These are phyloP conservation scores for Coleophoma crateriformis DNA, from an alignment of 2,329 filamentous ascomycete genomes.

Conservation along the genomic window DNA sequence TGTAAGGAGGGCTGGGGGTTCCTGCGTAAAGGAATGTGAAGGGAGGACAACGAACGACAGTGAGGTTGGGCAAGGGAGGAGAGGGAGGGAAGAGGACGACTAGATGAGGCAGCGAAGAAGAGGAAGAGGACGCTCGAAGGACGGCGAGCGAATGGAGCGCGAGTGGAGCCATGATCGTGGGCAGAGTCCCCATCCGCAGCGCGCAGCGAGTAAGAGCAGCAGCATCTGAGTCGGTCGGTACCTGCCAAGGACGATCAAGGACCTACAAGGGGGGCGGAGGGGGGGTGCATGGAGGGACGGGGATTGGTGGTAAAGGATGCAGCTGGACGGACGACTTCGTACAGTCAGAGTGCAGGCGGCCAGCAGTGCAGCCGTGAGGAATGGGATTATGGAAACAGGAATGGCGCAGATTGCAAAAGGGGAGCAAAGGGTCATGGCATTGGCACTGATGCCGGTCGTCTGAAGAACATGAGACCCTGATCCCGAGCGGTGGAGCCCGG, in stretches of 20 bases:
- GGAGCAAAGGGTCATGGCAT: conserved; percentile 1
- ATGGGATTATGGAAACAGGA: not conserved
- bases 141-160: not conserved
- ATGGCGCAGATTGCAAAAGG: not conserved
- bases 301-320: too few species aligned
- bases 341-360: too few species aligned
- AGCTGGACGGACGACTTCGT: too few species aligned
- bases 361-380: not conserved
- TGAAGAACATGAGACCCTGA: too few species aligned
- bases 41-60: not conserved
- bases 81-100: not conserved
- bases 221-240: not conserved
- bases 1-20: not conserved
- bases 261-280: too few species aligned
- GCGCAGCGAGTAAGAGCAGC: not conserved
- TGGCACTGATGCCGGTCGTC: not conserved
- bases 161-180: not conserved
- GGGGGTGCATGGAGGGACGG: too few species aligned
- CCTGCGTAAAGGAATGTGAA: not conserved
- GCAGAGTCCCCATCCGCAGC: not conserved
- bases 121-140: not conserved
- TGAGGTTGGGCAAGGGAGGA: not conserved
- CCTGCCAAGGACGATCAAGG: not conserved
- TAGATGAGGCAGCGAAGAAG: not conserved
- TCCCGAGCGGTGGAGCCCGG: too few species aligned